These are phyloP conservation scores for Pichia deserticola DNA, from an alignment of 805 yeast genomes.

Conservation along the genomic window DNA sequence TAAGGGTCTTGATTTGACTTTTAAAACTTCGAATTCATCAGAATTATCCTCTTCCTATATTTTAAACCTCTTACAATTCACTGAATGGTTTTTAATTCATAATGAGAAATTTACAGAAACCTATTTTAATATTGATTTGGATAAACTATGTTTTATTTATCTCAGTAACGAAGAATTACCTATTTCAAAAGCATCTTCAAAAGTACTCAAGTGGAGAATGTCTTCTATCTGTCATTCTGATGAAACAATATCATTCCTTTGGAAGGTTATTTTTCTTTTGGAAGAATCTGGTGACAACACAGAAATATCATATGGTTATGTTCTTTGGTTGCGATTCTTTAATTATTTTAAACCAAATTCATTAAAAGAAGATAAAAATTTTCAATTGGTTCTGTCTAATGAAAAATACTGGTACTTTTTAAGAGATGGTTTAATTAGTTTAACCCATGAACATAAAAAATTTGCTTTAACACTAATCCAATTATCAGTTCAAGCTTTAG, in stretches of 20 bases:
- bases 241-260: constrained; percentile 26
- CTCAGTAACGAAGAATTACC: constrained; percentile 32
- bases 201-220: constrained; percentile 50
- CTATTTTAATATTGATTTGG: constrained; percentile 12
- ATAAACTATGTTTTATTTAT: constrained; percentile 27
- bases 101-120: constrained; percentile 11
- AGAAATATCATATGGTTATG: constrained; percentile 35
- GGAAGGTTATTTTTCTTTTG: constrained; percentile 40
- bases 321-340: constrained; percentile 52
- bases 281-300: constrained; percentile 23
- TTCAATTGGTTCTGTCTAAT: constrained; percentile 25
- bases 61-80: constrained; percentile 25
- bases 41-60: constrained; percentile 5
- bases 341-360: constrained; percentile 16
- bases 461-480: constrained; percentile 59
- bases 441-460: constrained; percentile 62
- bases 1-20: not conserved
- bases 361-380: constrained; percentile 12
- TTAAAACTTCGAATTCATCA: not conserved
- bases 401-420: constrained; percentile 49
- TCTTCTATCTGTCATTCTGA: constrained; percentile 21
- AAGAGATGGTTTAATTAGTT: constrained; percentile 48
- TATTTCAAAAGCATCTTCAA: constrained; percentile 32
- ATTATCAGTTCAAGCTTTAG: constrained; percentile 44
- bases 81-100: constrained; percentile 32